Base-by-base conservation (phyloP, 169 alveolate genomes). In the Besnoitia besnoiti region DNA sequence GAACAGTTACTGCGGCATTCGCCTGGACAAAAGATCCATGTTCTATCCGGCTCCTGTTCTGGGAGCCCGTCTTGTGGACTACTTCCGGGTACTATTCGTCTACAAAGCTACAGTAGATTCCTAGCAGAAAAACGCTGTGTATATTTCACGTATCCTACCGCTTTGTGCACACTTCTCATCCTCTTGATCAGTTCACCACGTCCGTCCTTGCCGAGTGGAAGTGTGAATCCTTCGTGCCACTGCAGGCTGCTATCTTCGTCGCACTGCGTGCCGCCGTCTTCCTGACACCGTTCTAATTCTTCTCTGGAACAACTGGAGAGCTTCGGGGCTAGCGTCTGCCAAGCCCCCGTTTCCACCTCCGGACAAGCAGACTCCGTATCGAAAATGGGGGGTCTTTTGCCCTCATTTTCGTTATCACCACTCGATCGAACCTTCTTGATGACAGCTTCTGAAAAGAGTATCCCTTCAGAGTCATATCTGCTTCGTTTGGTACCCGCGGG, bases 101-200 rank as follows among this genome's bases (percentile, higher is more conserved):
- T n/a, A n/a, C n/a, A n/a, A n/a, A n/a, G n/a, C n/a, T n/a, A n/a
- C n/a, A n/a, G n/a, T n/a, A n/a, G n/a, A n/a, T n/a, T n/a, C n/a
- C n/a, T n/a, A n/a, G n/a, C n/a, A n/a, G n/a, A n/a, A n/a, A n/a
- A n/a, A n/a, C n/a, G n/a, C n/a, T n/a, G n/a, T n/a, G n/a, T n/a
- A n/a, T n/a, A n/a, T n/a, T n/a, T n/a, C n/a, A n/a, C n/a, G n/a
- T n/a, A 0, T 1, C 91, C n/a, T 50, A 85, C 91, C 51, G 61
- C 55, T 37, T 50, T 85, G 80, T 85, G 91, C 50, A 85, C 91
- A 39, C 42, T 39, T 16, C 91, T 62, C 91, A 85, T 85, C 37
- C 91, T 62, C 40, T 85, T 85, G 80, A 85, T 85, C 51, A 85
- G 80, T 59, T 85, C 91, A 35, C 76, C 91, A 30, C 91, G 37